Evolutionary conservation across 129 eudicot species (phyloP), one percentile per base, ranked within the genome.

Genomic region (Solidago caesia): DNA sequence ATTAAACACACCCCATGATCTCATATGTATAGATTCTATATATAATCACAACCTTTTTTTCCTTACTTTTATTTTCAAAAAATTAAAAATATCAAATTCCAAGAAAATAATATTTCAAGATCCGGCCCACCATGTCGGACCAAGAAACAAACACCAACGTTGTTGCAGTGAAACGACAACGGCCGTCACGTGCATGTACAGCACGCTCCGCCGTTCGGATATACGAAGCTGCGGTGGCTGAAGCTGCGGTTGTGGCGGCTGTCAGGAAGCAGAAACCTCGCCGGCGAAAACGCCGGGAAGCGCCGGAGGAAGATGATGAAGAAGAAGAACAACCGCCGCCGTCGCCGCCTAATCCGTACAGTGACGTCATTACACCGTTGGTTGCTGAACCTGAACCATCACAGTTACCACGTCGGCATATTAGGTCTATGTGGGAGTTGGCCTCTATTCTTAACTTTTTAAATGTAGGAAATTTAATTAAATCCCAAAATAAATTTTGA

Each of bases 181-280:
- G 99, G 78, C 99, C 99, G 25, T 83, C 99, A 4, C 84, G 99
- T 85, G 98, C 98, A 33, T 94, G 98, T 74, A 88, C 97, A 10
- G 89, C 78, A 27, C 83, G 97, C 55, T 88, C 97, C 0, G 95
- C 91, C 0, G 89, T 86, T 10, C 75, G 88, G 53, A 71, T 88
- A 67, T 83, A 88, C 62, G 96, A 83, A 9, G 97, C 88, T 41
- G 96, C 96, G 0, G 85, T 81, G 48, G 92, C 90, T 6, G 89
- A 85, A 78, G 97, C 93, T n/a, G 80, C 80, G 8, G 82, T 77
- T 47, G 85, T 79, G 42, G 77, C 81, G 59, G 86, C 80, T 9
- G 84, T 33, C 61, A 77, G 83, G 80, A 82, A 72, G 77, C 85
- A 84, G 84, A 82, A 80, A 78, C 65, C 80, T 29, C 83, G 72